These are phyloP conservation scores for Fusarium sp. DNA, from an alignment of 2,329 filamentous ascomycete genomes.

Conservation along the genomic window DNA sequence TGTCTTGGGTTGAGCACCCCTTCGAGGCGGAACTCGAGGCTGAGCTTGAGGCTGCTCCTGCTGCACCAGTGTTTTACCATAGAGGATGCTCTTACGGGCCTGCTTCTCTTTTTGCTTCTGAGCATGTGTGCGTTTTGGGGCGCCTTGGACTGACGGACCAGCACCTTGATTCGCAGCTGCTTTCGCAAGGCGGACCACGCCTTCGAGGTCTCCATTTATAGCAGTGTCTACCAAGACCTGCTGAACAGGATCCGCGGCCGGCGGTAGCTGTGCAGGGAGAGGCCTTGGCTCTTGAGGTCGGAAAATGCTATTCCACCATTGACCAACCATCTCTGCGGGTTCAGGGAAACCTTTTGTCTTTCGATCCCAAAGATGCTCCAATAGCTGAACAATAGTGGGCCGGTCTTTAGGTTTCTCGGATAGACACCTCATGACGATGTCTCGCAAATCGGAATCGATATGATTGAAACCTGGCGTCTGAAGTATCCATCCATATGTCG, in stretches of 20 bases:
- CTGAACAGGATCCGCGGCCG: neutral
- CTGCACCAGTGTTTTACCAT: too few species aligned
- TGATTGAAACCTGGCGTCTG: neutral
- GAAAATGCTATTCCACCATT: constrained; percentile 40
- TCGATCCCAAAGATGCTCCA: constrained; percentile 35
- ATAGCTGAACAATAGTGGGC: constrained; percentile 41
- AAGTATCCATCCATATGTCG: constrained; percentile 45
- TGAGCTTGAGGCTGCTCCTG: neutral
- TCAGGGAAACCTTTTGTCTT: constrained; percentile 37
- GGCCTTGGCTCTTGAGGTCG: neutral
- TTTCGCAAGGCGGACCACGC: neutral
- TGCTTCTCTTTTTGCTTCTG: too few species aligned
- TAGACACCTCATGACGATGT: constrained; percentile 44
- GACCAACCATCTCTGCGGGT: constrained; percentile 14
- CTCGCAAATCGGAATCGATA: constrained; percentile 42
- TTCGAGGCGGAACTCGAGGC: neutral
- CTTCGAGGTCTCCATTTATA: neutral
- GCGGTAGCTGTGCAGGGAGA: neutral
- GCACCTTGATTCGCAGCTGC: neutral
- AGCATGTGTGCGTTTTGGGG: neutral
- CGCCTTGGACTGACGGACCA: neutral
- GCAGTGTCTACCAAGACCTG: constrained; percentile 4
- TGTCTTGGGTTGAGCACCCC: neutral
- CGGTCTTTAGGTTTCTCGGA: constrained; percentile 45
- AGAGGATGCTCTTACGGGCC: too few species aligned